Evolutionary conservation across 768 basidiomycete genomes (phyloP), one percentile per base, ranked within the genome.

Genomic region (Lactarius hatsudake): DNA sequence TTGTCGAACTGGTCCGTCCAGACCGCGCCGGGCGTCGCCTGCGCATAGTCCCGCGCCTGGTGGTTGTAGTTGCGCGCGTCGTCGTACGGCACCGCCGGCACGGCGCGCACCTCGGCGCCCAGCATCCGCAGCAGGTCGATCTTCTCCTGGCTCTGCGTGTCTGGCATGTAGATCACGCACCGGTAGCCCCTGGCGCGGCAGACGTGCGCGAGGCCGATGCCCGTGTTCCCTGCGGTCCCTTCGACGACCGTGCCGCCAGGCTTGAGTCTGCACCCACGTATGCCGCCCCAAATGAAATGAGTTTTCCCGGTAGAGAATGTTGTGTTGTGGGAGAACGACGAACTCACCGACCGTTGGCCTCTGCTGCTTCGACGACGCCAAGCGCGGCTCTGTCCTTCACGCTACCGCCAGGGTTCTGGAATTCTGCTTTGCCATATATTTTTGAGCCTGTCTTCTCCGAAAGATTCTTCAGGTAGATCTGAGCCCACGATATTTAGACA

Each of bases 1-100:
- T 98, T 98, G 79, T 98, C 96, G 74, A 99, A 98, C 78, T 99
- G 97, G 80, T 99, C 85, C 9, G 94, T 98, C 96, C 97, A 98
- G 64, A 98, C 85, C 12, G 94, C 89, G 74, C 97, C 97, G 1
- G 82, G 79, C 28, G 89, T 76, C 18, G 80, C 78, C 48, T 84
- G 83, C 42, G 97, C 96, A 68, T 88, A 91, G 70, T 94, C 91
- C 56, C 89, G 87, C 32, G 97, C 97, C 79, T 96, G 94, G 79
- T 98, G 97, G 77, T 99, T 99, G 82, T 98, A 99, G 80, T 99
- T 98, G 67, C 82, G 76, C 6, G 96, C 94, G 77, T 99, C 88
- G 73, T 98, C 95, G 75, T 91, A 98, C 13, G 97, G 88, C 38
- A 99, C 97, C 2, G 96, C 96, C 20, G 97, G 94, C 2, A 99